Percentiles rank a stretch among this genome's conserved stretches.
phyloP scores from a whole-genome alignment of 345 rosid species.

The Eucalyptus brandiana region DNA sequence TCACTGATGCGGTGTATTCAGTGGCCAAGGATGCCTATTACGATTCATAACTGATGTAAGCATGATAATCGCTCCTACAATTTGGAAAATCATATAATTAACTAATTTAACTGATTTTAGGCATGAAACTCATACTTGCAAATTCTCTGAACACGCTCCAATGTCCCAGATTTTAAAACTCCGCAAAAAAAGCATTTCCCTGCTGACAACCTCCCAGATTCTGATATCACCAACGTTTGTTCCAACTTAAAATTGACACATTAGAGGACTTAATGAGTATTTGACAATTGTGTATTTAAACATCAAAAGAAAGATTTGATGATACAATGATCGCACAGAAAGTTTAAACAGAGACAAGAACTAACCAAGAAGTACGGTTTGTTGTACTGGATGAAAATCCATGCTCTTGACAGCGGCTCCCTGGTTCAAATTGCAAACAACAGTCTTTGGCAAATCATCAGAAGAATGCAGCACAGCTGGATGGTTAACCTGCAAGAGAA shows the following conservation, averaged over 20 bases:
- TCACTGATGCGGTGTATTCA: slow-evolving; percentile 51
- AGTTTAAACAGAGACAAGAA: neutral
- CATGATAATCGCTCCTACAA: neutral
- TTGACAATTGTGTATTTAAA: neutral
- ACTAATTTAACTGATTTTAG: neutral
- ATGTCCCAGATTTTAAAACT: slow-evolving; percentile 61
- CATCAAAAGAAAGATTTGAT: neutral
- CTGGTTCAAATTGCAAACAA: slow-evolving; percentile 53
- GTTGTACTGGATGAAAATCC: slow-evolving; percentile 85
- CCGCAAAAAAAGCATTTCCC: slow-evolving; percentile 44
- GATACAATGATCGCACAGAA: neutral
- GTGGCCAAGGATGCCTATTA: slow-evolving; percentile 46
- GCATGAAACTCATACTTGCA: slow-evolving; percentile 36
- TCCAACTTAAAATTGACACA: slow-evolving; percentile 44
- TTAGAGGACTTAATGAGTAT: neutral
- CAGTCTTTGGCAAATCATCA: slow-evolving; percentile 73
- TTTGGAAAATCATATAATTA: neutral
- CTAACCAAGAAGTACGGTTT: slow-evolving; percentile 67
- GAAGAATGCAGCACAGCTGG: slow-evolving; percentile 50
- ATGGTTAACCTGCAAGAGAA: slow-evolving; percentile 39
- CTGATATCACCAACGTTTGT: slow-evolving; percentile 65
- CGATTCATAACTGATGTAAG: neutral
- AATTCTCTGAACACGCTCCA: slow-evolving; percentile 36
- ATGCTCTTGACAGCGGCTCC: slow-evolving; percentile 76
- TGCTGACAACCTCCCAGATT: slow-evolving; percentile 69